Evolutionary conservation across 2,329 filamentous ascomycete species (phyloP).

Genomic region (Ascochyta rabiei): DNA sequence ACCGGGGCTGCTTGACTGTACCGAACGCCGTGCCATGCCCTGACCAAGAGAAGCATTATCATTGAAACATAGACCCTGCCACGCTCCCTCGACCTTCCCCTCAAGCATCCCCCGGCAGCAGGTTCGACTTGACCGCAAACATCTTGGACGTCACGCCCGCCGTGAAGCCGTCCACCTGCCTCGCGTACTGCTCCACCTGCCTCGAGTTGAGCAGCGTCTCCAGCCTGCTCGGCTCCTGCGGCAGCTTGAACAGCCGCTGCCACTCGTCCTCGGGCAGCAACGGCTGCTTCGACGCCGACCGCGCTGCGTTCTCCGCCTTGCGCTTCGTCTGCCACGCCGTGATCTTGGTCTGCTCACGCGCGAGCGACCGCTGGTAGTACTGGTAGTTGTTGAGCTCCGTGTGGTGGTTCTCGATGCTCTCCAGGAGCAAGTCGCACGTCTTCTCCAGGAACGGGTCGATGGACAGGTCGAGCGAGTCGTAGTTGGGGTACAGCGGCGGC

Average conservation of each 20-base stretch:
- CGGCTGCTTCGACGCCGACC: slow-evolving; percentile 84
- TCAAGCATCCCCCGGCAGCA: slow-evolving; percentile 61
- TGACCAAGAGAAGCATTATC: slow-evolving; percentile 43
- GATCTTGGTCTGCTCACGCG: slow-evolving; percentile 95
- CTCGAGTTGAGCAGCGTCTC: slow-evolving; percentile 94
- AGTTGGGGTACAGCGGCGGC: slow-evolving; percentile 80
- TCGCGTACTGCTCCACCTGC: slow-evolving; percentile 97
- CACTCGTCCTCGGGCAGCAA: slow-evolving; percentile 95
- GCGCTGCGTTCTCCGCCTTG: slow-evolving; percentile 90
- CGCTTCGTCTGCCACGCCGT: slow-evolving; percentile 95
- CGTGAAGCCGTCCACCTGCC: slow-evolving; percentile 95
- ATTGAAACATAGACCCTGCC: slow-evolving; percentile 30
- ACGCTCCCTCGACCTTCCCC: slow-evolving; percentile 32
- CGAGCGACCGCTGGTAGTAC: slow-evolving; percentile 92
- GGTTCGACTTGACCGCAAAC: slow-evolving; percentile 85
- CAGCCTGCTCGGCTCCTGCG: slow-evolving; percentile 88
- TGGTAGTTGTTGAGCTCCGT: slow-evolving; percentile 99
- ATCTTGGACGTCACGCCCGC: slow-evolving; percentile 93
- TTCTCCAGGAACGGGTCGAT: slow-evolving; percentile 99
- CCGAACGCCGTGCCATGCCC: slow-evolving; percentile 49
- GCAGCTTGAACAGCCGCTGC: slow-evolving; percentile 97
- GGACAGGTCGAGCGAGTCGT: slow-evolving; percentile 86
- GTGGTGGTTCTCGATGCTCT: slow-evolving; percentile 97
- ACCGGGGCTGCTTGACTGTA: slow-evolving; percentile 28
- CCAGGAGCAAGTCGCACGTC: slow-evolving; percentile 93